These are phyloP conservation scores for Cyclaneusma minus DNA, from an alignment of 2,329 filamentous ascomycete species.

Conservation along the genomic window DNA sequence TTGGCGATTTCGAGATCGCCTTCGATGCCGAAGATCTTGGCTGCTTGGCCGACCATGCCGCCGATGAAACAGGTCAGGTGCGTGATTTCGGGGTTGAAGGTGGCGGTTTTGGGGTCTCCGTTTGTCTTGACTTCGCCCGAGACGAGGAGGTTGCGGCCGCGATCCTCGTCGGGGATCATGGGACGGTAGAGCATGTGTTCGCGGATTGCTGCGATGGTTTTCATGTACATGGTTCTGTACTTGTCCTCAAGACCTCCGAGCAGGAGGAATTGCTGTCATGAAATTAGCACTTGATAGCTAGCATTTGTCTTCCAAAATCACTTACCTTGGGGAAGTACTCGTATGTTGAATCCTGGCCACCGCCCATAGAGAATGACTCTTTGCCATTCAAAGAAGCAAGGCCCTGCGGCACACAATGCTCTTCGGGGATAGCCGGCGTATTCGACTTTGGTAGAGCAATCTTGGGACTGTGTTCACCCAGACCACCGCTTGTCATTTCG, in stretches of 20 bases:
- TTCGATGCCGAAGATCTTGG: constrained; percentile 42
- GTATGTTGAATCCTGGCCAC: constrained; percentile 54
- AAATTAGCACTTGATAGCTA: too few species aligned
- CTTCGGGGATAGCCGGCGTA: too few species aligned
- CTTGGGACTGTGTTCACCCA: too few species aligned
- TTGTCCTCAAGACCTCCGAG: constrained; percentile 60
- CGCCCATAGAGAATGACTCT: constrained; percentile 41
- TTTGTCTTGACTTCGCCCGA: constrained; percentile 43
- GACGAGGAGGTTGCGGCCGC: constrained; percentile 60
- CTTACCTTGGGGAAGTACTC: constrained; percentile 53
- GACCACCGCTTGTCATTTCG: too few species aligned
- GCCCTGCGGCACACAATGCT: constrained; percentile 42
- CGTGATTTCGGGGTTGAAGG: constrained; percentile 15
- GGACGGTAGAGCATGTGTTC: constrained; percentile 65
- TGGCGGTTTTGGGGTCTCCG: constrained; percentile 41
- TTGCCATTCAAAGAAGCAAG: constrained; percentile 32
- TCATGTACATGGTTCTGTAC: constrained; percentile 59
- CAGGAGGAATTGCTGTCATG: constrained; percentile 51
- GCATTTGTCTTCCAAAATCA: constrained; percentile 3
- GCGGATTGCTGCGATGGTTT: constrained; percentile 50
- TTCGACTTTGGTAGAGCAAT: too few species aligned
- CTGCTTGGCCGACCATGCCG: constrained; percentile 53
- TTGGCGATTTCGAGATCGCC: constrained; percentile 47
- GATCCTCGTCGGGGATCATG: constrained; percentile 47
- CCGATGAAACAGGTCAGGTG: constrained; percentile 55